A percentile compares a stretch with the other conserved stretches of the same genome.
Evolutionary conservation across 371 early-diverging fungal species (phyloP).

Genomic region (Coelomomyces lativittatus): DNA sequence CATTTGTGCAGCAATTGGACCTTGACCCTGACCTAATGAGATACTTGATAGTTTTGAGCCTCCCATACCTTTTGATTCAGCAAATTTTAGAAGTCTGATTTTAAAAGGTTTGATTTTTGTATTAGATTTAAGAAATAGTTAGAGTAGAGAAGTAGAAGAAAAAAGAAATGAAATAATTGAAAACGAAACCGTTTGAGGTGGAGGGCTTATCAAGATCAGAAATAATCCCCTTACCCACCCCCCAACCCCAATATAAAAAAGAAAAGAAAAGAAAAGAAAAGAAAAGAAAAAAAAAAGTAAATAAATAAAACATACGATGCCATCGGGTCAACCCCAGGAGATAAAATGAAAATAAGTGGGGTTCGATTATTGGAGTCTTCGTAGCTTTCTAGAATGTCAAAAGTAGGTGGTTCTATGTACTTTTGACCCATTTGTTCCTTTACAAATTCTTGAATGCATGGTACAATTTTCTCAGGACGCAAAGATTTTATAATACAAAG

Average conservation of each 20-base stretch:
- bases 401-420: conserved; percentile 32
- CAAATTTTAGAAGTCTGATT: conserved; percentile 24
- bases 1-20: conserved; percentile 34
- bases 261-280: conserved; percentile 20
- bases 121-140: background rate
- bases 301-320: conserved; percentile 5
- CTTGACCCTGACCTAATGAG: conserved; percentile 42
- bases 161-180: background rate
- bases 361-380: conserved; percentile 22
- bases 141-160: background rate
- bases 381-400: conserved; percentile 26
- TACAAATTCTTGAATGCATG: conserved; percentile 22
- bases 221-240: conserved; percentile 20
- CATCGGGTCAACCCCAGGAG: conserved; percentile 42
- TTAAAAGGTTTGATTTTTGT: background rate
- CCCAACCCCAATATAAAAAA: conserved; percentile 27
- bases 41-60: conserved; percentile 19
- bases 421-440: conserved; percentile 22
- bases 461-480: conserved; percentile 22
- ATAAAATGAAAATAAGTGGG: conserved; percentile 36
- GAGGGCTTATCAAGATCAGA: too few relatives aligned
- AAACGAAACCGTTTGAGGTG: too few relatives aligned
- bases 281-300: background rate
- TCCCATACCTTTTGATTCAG: conserved; percentile 20
- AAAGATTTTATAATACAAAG: conserved; percentile 26